A percentile compares a stretch with the other conserved stretches of the same genome.
These are phyloP conservation scores for Aspergillus brasiliensis DNA, from an alignment of 2,329 filamentous ascomycete species.

Conservation along the genomic window DNA sequence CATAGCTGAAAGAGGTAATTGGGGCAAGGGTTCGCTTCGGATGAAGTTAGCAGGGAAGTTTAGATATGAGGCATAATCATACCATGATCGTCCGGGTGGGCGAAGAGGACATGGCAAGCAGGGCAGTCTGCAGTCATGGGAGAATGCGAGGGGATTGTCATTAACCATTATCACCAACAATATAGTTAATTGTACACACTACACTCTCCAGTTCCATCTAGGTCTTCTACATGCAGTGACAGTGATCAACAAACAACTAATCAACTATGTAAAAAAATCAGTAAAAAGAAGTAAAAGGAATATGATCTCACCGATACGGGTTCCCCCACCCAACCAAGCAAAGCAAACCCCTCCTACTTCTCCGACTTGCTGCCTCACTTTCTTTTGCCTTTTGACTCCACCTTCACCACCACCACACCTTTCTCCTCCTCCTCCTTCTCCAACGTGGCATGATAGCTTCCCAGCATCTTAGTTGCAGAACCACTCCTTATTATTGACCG, in stretches of 20 bases:
- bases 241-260: no score
- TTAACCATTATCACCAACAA: no score
- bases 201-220: no score
- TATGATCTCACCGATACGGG: no score
- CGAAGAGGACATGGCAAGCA: not conserved
- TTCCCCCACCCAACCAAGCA: no score
- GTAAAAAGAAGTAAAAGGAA: no score
- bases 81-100: not conserved
- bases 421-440: not conserved
- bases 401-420: not conserved
- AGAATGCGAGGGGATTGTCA: no score
- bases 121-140: not conserved
- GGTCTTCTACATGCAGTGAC: no score
- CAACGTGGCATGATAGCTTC: slow-evolving; percentile 2
- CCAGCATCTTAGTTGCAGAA: not conserved
- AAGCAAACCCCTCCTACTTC: not conserved
- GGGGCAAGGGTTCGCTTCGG: not conserved
- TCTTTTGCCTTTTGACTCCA: not conserved
- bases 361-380: not conserved
- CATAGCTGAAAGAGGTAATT: not conserved
- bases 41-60: not conserved
- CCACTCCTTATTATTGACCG: not conserved
- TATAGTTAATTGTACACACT: no score
- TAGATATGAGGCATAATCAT: not conserved
- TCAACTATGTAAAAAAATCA: no score